These are phyloP conservation scores for Cryptococcus hybrid DNA, from an alignment of 1,284 basidiomycete species.

Conservation along the genomic window DNA sequence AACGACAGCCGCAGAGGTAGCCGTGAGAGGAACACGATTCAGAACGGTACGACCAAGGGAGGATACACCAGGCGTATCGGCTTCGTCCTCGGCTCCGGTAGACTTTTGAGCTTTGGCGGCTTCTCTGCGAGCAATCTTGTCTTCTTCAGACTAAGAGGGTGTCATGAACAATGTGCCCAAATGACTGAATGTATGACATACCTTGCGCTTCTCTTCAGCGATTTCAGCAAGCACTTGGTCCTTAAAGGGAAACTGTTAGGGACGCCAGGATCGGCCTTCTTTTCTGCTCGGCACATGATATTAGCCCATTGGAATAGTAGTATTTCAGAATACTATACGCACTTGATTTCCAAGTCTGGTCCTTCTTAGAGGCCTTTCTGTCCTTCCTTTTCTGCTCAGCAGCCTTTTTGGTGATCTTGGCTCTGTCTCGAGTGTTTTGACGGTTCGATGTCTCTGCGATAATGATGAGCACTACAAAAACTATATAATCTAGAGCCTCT, in stretches of 20 bases:
- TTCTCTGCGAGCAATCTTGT: constrained; percentile 52
- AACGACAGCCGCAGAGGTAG: constrained; percentile 8
- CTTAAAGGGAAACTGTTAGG: constrained; percentile 95
- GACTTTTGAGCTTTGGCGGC: constrained; percentile 44
- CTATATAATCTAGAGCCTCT: neutral
- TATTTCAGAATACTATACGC: too few species aligned
- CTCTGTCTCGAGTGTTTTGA: constrained; percentile 67
- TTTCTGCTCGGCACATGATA: too few species aligned
- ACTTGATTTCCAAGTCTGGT: constrained; percentile 89
- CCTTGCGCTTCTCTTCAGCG: constrained; percentile 70
- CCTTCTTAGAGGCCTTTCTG: constrained; percentile 76
- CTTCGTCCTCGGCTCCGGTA: constrained; percentile 44
- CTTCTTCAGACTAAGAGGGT: constrained; percentile 29
- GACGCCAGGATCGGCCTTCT: constrained; percentile 88
- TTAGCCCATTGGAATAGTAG: too few species aligned
- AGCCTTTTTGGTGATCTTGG: constrained; percentile 75
- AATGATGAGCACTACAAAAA: neutral
- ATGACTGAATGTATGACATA: constrained; percentile 51
- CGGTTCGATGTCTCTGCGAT: constrained; percentile 81
- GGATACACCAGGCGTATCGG: constrained; percentile 41
- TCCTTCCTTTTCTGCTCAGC: constrained; percentile 74
- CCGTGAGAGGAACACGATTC: constrained; percentile 16
- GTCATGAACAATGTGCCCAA: too few species aligned
- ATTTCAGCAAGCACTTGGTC: constrained; percentile 93
- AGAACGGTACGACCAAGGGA: constrained; percentile 26